Percentiles rank a stretch among this genome's conserved stretches.
Conservation (phyloP, 176 grass and related monocot species). For the Cymbopogon citratus region DNA sequence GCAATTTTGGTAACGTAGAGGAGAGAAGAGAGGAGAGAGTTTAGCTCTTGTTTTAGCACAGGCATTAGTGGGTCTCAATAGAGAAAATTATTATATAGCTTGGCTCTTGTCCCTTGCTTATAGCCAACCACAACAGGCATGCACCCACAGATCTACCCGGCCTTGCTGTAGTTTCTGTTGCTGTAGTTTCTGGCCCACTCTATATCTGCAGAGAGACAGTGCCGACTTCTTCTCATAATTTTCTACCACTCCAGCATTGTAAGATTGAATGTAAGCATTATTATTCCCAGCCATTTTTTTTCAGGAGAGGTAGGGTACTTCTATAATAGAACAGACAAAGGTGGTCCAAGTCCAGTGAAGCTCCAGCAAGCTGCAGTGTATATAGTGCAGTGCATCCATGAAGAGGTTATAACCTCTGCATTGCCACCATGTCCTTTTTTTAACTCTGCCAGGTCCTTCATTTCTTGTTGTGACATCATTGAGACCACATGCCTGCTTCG, state of each 20-base stretch:
- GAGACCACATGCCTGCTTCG: not conserved
- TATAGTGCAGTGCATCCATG: slow-evolving; percentile 16
- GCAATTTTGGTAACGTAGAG: too few relatives aligned
- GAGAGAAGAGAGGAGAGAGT: too few relatives aligned
- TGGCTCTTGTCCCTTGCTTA: too few relatives aligned
- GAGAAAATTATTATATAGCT: too few relatives aligned
- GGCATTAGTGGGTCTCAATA: too few relatives aligned
- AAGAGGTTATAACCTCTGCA: slow-evolving; percentile 29
- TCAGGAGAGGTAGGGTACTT: slow-evolving; percentile 1
- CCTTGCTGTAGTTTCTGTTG: too few relatives aligned
- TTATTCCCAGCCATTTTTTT: not conserved
- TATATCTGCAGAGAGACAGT: not conserved
- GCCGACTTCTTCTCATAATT: not conserved
- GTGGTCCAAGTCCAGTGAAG: slow-evolving; percentile 42
- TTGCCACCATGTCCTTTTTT: slow-evolving; percentile 20
- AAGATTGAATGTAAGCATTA: not conserved
- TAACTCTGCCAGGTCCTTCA: not conserved
- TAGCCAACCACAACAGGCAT: too few relatives aligned
- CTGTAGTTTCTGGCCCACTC: not conserved
- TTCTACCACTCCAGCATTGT: not conserved
- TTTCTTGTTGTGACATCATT: not conserved
- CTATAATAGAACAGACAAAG: slow-evolving; percentile 44
- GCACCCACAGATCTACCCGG: too few relatives aligned
- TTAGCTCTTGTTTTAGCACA: too few relatives aligned
- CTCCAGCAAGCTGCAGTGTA: slow-evolving; percentile 23